Base-by-base conservation (phyloP, 352 stramenopile species). In the Thraustotheca clavata region DNA sequence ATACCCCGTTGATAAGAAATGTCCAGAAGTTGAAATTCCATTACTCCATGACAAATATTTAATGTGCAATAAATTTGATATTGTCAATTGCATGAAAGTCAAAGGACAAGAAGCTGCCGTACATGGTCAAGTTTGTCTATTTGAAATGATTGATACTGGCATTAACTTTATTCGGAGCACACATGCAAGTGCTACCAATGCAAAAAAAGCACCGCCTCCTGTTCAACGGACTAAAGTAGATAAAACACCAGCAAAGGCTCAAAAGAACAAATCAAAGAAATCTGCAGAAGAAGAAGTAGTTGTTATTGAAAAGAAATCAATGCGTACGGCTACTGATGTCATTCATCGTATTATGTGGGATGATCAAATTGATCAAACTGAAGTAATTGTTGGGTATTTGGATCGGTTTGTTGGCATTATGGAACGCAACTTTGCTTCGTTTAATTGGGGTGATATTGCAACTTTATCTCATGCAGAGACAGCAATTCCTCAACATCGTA, bases 381-480 rank as follows among this genome's bases (percentile, higher is more conserved):
- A 41, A 27, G 60, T 67, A 31, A 36, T 63, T 22, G 68, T 73
- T 2, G 68, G 68, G 11, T 73, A 73, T 57, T 41, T 67, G 14
- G 68, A 73, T 60, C 61, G 68, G 20, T 70, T 73, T 43, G 9
- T 70, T 11, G 52, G 55, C n/a, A 49, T 70, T 35, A 33, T 70
- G 32, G 68, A 73, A 59, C 61, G 67, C 33, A 24, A 62, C 11
- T 33, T 73, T 31, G 59, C 36, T 27, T 49, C 50, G 27, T 67
- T 67, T 49, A 67, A 67, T 32, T 67, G 60, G 60, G 36, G 34
- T 29, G 60, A 67, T 35, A 62, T 67, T 4, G 22, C 60, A 22
- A 47, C 50, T 14, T 20, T 67, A 5, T 60, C 48, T 16, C 60
- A 60, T 29, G 40, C 12, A 24, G 60, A 67, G 32, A 60, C 50